Conservation (phyloP, 2,329 filamentous ascomycete species). For the Graphilbum fragrans region DNA sequence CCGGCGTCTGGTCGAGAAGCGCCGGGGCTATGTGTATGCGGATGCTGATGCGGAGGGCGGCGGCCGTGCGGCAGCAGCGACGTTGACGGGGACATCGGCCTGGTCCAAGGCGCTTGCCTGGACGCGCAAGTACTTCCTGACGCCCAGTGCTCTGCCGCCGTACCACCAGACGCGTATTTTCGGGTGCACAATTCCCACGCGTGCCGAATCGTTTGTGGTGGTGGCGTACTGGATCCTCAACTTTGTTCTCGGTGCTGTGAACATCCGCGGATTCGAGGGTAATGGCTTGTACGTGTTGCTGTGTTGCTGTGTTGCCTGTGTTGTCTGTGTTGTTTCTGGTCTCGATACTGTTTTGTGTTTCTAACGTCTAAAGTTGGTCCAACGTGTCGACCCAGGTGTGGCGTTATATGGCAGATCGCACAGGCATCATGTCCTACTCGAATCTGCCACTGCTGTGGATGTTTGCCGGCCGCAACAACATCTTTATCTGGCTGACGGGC, state of each 20-base stretch:
- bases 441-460: conserved; percentile 18
- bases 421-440: conserved; percentile 9
- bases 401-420: conserved; percentile 11
- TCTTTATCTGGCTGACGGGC: conserved; percentile 53
- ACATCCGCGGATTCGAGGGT: too few relatives aligned
- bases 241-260: conserved; percentile 7
- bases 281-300: too few relatives aligned
- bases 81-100: not conserved
- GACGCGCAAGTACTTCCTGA: conserved; percentile 7
- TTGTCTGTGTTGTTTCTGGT: too few relatives aligned
- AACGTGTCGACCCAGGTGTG: not conserved
- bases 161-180: conserved; percentile 8
- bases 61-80: not conserved
- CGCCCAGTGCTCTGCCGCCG: conserved; percentile 7
- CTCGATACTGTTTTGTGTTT: conserved; percentile 1
- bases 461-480: conserved; percentile 54
- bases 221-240: conserved; percentile 8
- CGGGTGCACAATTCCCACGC: conserved; percentile 12
- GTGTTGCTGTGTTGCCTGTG: too few relatives aligned
- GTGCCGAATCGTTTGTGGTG: conserved; percentile 10
- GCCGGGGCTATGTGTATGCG: not conserved
- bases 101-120: not conserved
- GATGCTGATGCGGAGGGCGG: too few relatives aligned
- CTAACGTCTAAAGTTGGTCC: conserved; percentile 1
- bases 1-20: not conserved